Evolutionary conservation across 2,329 filamentous ascomycete genomes (phyloP).

Genomic region (Aspergillus neoniger): DNA sequence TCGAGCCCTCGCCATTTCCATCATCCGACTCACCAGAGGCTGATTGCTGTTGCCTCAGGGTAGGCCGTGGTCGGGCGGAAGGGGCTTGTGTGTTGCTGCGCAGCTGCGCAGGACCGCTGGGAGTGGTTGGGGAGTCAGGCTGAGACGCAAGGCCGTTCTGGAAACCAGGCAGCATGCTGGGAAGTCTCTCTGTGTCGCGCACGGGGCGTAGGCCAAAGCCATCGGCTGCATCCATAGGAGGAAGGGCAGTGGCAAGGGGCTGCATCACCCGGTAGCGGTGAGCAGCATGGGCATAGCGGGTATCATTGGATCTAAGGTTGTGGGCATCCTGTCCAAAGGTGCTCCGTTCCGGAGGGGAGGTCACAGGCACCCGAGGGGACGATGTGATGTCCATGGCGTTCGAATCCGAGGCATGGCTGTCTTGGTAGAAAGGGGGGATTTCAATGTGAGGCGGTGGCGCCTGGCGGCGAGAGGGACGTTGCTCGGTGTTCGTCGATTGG

Average conservation of each 20-base stretch:
- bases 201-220: constrained; percentile 75
- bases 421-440: constrained; percentile 63
- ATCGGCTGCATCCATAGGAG: constrained; percentile 69
- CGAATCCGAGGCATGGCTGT: constrained; percentile 50
- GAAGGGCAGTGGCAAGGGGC: constrained; percentile 66
- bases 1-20: constrained; percentile 77
- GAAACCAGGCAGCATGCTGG: constrained; percentile 74
- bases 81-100: constrained; percentile 57
- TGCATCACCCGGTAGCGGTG: constrained; percentile 61
- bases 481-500: constrained; percentile 57
- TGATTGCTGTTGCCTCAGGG: constrained; percentile 86
- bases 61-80: constrained; percentile 70
- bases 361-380: constrained; percentile 64
- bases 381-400: constrained; percentile 63
- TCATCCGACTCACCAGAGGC: constrained; percentile 86
- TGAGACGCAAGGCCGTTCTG: constrained; percentile 76
- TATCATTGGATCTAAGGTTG: constrained; percentile 49
- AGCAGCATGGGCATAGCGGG: constrained; percentile 46
- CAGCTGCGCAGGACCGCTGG: constrained; percentile 65
- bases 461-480: constrained; percentile 70
- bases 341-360: constrained; percentile 71
- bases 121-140: constrained; percentile 87
- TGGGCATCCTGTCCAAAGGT: constrained; percentile 60
- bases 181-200: constrained; percentile 77
- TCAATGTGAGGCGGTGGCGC: constrained; percentile 83